Conservation (phyloP, 2,329 filamentous ascomycete genomes). For the Pestalotiopsis fici region DNA sequence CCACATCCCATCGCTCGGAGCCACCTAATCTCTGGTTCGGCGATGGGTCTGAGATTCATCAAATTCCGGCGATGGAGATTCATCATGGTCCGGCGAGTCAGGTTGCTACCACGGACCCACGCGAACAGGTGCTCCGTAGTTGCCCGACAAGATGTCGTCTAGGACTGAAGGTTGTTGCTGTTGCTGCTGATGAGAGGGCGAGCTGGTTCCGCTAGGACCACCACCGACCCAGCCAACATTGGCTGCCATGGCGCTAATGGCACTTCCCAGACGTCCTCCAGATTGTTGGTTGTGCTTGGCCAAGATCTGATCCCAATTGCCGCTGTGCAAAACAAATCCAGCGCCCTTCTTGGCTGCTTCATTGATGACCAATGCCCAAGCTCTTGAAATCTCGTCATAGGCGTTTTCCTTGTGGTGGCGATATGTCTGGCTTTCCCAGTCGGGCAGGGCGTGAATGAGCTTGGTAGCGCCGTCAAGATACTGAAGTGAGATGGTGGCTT, state of each 20-base stretch:
- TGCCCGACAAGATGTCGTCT: conserved; percentile 62
- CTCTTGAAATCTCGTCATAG: conserved; percentile 93
- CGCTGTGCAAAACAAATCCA: conserved; percentile 85
- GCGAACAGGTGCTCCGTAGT: conserved; percentile 60
- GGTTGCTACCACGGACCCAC: conserved; percentile 56
- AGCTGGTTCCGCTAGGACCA: conserved; percentile 12
- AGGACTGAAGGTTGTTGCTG: conserved; percentile 54
- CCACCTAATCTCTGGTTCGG: background rate
- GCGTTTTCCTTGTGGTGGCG: conserved; percentile 93
- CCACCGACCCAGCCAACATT: conserved; percentile 79
- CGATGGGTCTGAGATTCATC: background rate
- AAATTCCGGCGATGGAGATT: too few relatives aligned
- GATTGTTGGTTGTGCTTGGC: conserved; percentile 86
- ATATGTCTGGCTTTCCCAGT: conserved; percentile 88
- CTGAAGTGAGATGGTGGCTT: conserved; percentile 78
- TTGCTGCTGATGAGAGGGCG: conserved; percentile 17
- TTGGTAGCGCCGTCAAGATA: conserved; percentile 90
- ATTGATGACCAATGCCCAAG: conserved; percentile 88
- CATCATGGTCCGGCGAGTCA: background rate
- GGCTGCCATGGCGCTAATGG: conserved; percentile 73
- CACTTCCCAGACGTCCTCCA: conserved; percentile 77
- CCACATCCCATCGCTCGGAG: background rate
- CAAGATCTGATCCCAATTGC: conserved; percentile 88
- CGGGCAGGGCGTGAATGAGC: conserved; percentile 83
- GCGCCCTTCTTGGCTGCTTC: conserved; percentile 90